Evolutionary conservation across 192 early-diverging fungal species (phyloP).

Genomic region (Podila epicladia): DNA sequence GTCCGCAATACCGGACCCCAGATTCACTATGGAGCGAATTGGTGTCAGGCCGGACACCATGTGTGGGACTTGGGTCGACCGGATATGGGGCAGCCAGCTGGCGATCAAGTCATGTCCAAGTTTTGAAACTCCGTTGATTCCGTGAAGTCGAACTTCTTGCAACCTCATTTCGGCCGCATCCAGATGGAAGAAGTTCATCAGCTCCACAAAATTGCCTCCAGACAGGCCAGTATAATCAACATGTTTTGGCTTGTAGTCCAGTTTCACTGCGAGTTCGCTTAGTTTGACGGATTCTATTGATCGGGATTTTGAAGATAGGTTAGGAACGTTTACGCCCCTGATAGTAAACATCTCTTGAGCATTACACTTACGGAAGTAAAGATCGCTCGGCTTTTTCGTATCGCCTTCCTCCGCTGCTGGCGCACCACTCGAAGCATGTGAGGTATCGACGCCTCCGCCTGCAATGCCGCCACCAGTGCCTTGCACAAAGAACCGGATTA

Average conservation of each 20-base stretch:
- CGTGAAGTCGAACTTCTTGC: conserved; percentile 76
- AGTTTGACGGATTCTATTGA: conserved; percentile 72
- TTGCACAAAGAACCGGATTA: conserved; percentile 83
- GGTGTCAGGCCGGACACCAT: conserved; percentile 92
- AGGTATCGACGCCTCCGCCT: not conserved
- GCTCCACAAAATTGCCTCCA: conserved; percentile 79
- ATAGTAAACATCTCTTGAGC: not conserved
- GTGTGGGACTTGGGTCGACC: conserved; percentile 89
- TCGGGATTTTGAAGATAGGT: not conserved
- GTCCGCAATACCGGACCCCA: conserved; percentile 92
- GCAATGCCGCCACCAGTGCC: conserved; percentile 4
- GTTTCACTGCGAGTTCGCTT: conserved; percentile 79
- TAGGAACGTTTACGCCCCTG: not conserved
- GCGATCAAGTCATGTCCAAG: conserved; percentile 71
- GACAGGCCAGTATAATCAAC: conserved; percentile 78
- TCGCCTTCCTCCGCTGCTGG: conserved; percentile 3
- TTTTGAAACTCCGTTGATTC: conserved; percentile 75
- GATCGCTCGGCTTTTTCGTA: conserved; percentile 40
- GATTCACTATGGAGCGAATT: conserved; percentile 87
- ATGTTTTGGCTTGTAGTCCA: conserved; percentile 98
- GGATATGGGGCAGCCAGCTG: conserved; percentile 93
- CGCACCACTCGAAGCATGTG: conserved; percentile 1
- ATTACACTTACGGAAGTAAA: conserved; percentile 65
- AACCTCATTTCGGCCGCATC: conserved; percentile 93
- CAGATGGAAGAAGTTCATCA: conserved; percentile 94